Evolutionary conservation across 2,329 filamentous ascomycete species (phyloP), one percentile per base, ranked within the genome.

Genomic region (Pseudogymnoascus sp.): DNA sequence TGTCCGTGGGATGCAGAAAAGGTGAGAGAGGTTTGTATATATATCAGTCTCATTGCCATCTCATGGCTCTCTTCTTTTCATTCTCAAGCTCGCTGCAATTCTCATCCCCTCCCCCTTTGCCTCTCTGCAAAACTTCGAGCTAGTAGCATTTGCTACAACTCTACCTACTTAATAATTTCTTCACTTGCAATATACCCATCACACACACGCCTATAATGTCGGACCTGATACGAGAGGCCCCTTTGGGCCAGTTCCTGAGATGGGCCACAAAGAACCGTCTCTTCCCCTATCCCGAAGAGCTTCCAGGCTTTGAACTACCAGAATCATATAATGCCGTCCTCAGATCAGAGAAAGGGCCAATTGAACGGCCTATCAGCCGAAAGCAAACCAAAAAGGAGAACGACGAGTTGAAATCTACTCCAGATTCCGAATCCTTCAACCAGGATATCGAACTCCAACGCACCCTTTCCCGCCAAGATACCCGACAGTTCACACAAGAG

Each of bases 221-320:
- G 51, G 70, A 73, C 8, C 67, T 80, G 4, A 75, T 86, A 64
- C 76, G 83, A 71, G 84, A 86, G 64, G 79, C 84, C 65, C 79
- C 84, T 29, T 68, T 86, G 66, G 85, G 85, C 68, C 83, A 86
- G 68, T 67, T 86, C 60, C 77, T 87, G 67, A 79, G 85, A 68
- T 82, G 77, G 68, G 60, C 80, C 62, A 83, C 83, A 2, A 73
- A 74, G 34, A 84, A 84, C 69, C 77, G 74, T 45, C 70, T 81
- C 47, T 75, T 87, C 11, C 77, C 79, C 64, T 87, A 86, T 65
- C 83, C 84, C 14, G 85, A 87, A 74, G 85, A 88, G 66, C 75
- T 75, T 65, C 68, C 79, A 21, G 82, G 76, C 67, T 88, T 86
- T 67, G 69, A 79, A 64, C 74, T 82, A 4, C 84, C 83, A 1